Evolutionary conservation across 257 asterid species (phyloP).

Genomic region (Mentha longifolia): DNA sequence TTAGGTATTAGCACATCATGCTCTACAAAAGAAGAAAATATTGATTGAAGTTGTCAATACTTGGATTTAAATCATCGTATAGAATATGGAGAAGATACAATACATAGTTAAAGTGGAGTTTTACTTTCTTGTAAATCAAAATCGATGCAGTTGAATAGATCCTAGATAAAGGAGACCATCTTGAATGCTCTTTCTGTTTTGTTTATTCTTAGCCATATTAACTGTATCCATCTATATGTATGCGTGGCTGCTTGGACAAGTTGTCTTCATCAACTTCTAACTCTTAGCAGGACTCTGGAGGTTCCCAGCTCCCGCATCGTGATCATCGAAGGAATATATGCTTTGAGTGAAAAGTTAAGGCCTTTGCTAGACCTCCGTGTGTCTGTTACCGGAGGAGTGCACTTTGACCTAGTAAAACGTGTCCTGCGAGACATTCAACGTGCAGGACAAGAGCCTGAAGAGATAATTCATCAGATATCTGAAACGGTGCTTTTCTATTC

Average conservation of each 20-base stretch:
- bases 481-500: slow-evolving; percentile 66
- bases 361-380: slow-evolving; percentile 94
- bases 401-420: slow-evolving; percentile 95
- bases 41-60: neutral
- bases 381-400: slow-evolving; percentile 99
- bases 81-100: neutral
- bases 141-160: no score
- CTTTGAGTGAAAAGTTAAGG: slow-evolving; percentile 86
- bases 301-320: slow-evolving; percentile 93
- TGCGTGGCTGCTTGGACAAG: slow-evolving; percentile 16
- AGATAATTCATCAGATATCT: slow-evolving; percentile 95
- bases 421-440: slow-evolving; percentile 98
- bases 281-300: slow-evolving; percentile 74
- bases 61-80: neutral
- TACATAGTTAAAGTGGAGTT: neutral
- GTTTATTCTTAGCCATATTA: slow-evolving; percentile 15
- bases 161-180: neutral
- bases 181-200: neutral
- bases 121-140: no score
- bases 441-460: slow-evolving; percentile 99
- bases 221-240: slow-evolving; percentile 25
- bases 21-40: neutral
- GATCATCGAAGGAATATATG: slow-evolving; percentile 93
- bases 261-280: slow-evolving; percentile 21
- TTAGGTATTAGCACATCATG: neutral